Conservation (phyloP, 495 filamentous ascomycete species). For the Penicillium roqueforti region DNA sequence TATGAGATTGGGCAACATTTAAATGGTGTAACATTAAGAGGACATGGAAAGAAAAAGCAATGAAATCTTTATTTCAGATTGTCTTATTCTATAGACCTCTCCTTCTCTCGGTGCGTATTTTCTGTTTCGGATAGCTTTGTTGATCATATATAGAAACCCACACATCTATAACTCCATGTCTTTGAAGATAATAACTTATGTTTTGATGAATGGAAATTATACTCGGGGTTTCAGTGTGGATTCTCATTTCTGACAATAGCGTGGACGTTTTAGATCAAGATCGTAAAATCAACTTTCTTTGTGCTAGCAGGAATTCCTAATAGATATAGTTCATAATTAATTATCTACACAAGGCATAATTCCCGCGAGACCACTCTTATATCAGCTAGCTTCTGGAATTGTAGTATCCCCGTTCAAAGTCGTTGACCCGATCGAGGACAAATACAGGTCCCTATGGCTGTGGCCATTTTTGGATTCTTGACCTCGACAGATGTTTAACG, state of each 20-base stretch:
- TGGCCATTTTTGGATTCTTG: conserved; percentile 3
- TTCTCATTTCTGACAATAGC: not conserved
- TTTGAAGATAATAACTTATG: not conserved
- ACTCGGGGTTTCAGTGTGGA: not conserved
- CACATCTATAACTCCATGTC: not conserved
- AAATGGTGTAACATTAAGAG: not conserved
- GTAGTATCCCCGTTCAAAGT: not conserved
- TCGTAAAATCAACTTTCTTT: not conserved
- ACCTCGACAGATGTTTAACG: not conserved
- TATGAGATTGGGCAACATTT: not conserved
- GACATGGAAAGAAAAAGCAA: not conserved
- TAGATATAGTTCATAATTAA: too few relatives aligned
- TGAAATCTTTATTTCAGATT: not conserved
- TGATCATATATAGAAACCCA: not conserved
- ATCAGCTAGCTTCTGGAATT: too few relatives aligned
- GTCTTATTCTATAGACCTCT: not conserved
- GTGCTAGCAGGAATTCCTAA: too few relatives aligned
- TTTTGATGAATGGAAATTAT: not conserved
- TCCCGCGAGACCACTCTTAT: too few relatives aligned
- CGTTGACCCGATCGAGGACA: too few relatives aligned
- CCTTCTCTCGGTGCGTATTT: not conserved
- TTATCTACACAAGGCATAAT: too few relatives aligned
- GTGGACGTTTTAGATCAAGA: not conserved
- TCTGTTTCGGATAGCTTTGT: not conserved
- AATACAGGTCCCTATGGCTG: conserved; percentile 17